phyloP scores from a whole-genome alignment of 148 eudicot species.

The Persicaria maculosa region DNA sequence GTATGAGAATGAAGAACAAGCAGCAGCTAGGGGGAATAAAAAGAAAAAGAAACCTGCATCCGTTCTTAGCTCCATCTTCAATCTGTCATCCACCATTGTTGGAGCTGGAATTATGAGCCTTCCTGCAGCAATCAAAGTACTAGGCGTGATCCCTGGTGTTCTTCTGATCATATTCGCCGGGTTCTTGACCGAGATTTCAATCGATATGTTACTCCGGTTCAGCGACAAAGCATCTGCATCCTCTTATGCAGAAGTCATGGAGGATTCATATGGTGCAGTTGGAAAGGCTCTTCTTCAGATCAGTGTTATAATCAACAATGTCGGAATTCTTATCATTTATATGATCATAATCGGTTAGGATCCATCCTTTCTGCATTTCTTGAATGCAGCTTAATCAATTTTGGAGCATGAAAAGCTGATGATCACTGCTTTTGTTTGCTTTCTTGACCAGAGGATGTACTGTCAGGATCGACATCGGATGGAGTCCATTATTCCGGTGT shows the following conservation, averaged over 20 bases:
- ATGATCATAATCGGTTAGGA: constrained; percentile 73
- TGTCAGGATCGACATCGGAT: constrained; percentile 61
- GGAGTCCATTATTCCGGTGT: constrained; percentile 72
- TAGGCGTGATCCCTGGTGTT: constrained; percentile 74
- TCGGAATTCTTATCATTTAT: constrained; percentile 67
- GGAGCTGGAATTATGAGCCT: constrained; percentile 97
- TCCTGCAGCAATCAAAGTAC: constrained; percentile 79
- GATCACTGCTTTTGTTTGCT: background rate
- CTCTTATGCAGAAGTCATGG: constrained; percentile 82
- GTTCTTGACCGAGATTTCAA: constrained; percentile 60
- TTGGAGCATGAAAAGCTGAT: background rate
- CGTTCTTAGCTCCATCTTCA: constrained; percentile 72
- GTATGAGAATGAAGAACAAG: background rate
- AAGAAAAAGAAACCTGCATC: constrained; percentile 52
- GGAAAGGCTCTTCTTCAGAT: constrained; percentile 62
- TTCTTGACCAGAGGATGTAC: constrained; percentile 52
- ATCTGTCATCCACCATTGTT: constrained; percentile 75
- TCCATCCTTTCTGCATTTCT: background rate
- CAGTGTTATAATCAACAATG: constrained; percentile 66
- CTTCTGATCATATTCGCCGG: constrained; percentile 55
- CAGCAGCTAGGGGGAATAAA: background rate
- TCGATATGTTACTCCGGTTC: constrained; percentile 71
- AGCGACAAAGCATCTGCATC: constrained; percentile 43
- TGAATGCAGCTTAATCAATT: background rate
- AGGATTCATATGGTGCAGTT: constrained; percentile 61